Conservation (phyloP, 768 basidiomycete species). For the Suillus fuscotomentosus region DNA sequence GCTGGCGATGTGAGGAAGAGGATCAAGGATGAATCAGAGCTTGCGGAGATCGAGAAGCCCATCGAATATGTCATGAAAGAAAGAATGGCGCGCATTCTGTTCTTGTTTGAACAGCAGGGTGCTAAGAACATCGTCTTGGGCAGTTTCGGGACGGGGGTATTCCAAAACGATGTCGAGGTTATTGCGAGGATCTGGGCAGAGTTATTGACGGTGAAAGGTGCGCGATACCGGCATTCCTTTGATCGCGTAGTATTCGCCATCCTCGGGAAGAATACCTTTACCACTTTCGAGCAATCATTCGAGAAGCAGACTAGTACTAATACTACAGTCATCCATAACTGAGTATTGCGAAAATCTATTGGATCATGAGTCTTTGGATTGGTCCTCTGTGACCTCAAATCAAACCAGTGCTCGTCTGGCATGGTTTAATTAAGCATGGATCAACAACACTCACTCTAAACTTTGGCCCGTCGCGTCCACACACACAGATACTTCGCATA, state of each 20-base stretch:
- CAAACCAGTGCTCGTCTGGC: neutral
- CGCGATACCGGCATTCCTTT: constrained; percentile 59
- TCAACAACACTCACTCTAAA: neutral
- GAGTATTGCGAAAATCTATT: neutral
- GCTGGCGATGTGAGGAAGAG: constrained; percentile 48
- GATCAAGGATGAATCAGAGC: constrained; percentile 1
- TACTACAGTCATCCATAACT: neutral
- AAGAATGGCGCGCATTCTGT: constrained; percentile 67
- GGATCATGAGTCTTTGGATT: neutral
- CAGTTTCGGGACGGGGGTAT: constrained; percentile 79
- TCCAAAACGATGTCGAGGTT: constrained; percentile 57
- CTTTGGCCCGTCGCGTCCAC: neutral
- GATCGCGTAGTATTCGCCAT: constrained; percentile 68
- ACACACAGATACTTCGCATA: too few species aligned
- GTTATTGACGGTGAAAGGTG: constrained; percentile 45
- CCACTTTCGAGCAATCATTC: constrained; percentile 39
- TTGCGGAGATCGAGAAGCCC: constrained; percentile 24
- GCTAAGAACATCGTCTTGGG: constrained; percentile 64
- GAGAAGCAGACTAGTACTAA: constrained; percentile 12
- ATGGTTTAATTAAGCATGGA: neutral
- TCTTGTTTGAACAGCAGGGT: constrained; percentile 61
- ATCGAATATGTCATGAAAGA: constrained; percentile 64
- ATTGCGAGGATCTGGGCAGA: constrained; percentile 68
- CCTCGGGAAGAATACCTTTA: constrained; percentile 48
- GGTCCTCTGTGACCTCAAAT: neutral